These are phyloP conservation scores for Boletus barrowsii DNA, from an alignment of 768 basidiomycete genomes.

Conservation along the genomic window DNA sequence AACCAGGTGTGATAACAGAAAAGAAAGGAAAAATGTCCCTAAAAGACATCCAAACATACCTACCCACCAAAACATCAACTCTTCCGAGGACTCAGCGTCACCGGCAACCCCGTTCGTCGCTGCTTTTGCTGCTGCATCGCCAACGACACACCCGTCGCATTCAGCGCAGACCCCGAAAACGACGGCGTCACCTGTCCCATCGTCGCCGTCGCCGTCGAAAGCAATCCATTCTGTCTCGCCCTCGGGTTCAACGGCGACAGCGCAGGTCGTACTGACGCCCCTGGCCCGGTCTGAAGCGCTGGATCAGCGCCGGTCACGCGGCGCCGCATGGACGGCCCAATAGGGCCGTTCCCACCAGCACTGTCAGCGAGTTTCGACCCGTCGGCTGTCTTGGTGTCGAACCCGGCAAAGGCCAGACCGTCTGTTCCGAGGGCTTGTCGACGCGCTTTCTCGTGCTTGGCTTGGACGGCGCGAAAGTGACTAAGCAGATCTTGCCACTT, in stretches of 20 bases:
- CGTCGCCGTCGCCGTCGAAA: conserved; percentile 30
- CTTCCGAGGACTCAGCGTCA: conserved; percentile 36
- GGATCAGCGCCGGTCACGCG: conserved; percentile 56
- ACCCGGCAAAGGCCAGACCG: conserved; percentile 42
- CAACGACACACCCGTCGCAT: conserved; percentile 10
- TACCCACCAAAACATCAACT: conserved; percentile 1
- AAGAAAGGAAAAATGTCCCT: background rate
- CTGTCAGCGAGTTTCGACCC: conserved; percentile 9
- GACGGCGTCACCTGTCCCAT: conserved; percentile 37
- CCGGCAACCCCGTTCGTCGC: conserved; percentile 38
- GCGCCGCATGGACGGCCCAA: conserved; percentile 53
- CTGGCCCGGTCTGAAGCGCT: conserved; percentile 23
- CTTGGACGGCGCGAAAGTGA: conserved; percentile 89
- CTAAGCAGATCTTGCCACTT: conserved; percentile 94
- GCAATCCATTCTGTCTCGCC: conserved; percentile 48
- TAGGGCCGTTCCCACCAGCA: background rate
- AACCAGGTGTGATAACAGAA: background rate
- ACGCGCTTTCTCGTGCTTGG: conserved; percentile 88
- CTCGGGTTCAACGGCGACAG: conserved; percentile 76
- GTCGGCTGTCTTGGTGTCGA: conserved; percentile 37
- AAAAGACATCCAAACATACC: background rate
- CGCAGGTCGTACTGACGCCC: conserved; percentile 35
- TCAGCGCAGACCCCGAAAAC: conserved; percentile 19
- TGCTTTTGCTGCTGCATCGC: conserved; percentile 38
- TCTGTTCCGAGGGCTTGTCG: conserved; percentile 73